Conservation (phyloP, 345 rosid genomes). For the Rubroshorea leprosula region DNA sequence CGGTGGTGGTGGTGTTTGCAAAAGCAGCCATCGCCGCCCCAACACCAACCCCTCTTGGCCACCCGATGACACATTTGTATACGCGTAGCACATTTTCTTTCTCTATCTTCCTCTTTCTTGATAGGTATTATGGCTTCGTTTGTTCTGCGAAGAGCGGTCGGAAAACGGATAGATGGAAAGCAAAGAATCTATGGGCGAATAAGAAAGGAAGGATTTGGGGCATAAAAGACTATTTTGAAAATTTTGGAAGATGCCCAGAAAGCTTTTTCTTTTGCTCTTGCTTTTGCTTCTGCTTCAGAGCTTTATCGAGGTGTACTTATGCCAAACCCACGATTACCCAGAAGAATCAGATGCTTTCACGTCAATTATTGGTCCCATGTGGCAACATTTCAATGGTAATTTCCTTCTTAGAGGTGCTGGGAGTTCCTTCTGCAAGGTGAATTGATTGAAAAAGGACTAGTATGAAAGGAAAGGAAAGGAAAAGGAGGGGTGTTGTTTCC, state of each 20-base stretch:
- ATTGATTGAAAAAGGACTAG: too few species aligned
- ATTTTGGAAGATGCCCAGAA: neutral
- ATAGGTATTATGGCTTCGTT: neutral
- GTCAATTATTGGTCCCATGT: neutral
- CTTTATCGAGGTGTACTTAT: neutral
- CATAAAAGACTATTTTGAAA: neutral
- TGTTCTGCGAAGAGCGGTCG: neutral
- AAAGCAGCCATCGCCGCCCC: neutral
- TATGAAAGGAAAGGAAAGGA: too few species aligned
- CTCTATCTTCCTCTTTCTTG: neutral
- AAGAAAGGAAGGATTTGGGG: neutral
- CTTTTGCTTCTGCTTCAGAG: neutral
- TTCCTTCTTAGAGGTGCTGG: too few species aligned
- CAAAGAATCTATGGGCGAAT: neutral
- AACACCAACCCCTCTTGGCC: neutral
- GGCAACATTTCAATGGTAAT: neutral
- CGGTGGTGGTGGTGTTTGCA: neutral
- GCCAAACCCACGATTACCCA: neutral
- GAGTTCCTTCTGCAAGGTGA: too few species aligned
- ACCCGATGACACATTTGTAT: neutral
- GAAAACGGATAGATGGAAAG: neutral
- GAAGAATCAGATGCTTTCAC: neutral
- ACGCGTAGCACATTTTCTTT: conserved; percentile 23
- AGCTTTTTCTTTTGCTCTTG: neutral
- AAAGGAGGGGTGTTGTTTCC: neutral